These are phyloP conservation scores for Neospora caninum DNA, from an alignment of 169 alveolate genomes.

Conservation along the genomic window DNA sequence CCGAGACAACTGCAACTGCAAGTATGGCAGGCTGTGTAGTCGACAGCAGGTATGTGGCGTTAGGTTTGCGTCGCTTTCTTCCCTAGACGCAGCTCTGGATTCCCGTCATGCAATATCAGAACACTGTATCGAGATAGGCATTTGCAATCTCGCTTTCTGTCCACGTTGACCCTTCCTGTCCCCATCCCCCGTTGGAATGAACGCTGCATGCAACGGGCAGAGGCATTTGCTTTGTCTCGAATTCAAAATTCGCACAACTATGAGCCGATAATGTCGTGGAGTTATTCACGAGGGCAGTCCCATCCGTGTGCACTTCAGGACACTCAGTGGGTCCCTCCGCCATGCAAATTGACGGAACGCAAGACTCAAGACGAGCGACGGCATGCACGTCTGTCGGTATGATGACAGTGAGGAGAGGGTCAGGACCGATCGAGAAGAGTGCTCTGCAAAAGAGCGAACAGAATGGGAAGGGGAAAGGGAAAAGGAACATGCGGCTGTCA, in stretches of 20 bases:
- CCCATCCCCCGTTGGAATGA: neutral
- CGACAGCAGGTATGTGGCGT: no score
- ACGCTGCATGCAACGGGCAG: neutral
- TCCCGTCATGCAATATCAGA: neutral
- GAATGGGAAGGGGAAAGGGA: neutral
- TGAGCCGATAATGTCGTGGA: neutral
- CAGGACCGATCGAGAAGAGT: neutral
- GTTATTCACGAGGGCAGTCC: neutral
- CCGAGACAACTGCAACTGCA: no score
- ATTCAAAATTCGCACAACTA: neutral
- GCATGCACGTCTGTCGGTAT: slow-evolving; percentile 19
- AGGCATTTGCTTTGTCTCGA: neutral
- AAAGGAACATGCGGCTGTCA: neutral
- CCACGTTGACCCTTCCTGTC: neutral
- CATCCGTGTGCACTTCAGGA: neutral
- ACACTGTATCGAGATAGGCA: neutral
- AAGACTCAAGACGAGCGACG: neutral
- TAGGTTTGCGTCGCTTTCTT: no score
- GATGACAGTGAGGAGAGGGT: neutral
- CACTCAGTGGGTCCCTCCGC: neutral
- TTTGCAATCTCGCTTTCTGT: neutral
- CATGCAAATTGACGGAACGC: neutral
- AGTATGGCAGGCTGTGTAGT: no score
- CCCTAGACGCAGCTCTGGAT: neutral
- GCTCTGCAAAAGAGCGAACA: neutral